Evolutionary conservation across 2,329 filamentous ascomycete genomes (phyloP), one percentile per base, ranked within the genome.

Genomic region (Paecilomyces formosus): DNA sequence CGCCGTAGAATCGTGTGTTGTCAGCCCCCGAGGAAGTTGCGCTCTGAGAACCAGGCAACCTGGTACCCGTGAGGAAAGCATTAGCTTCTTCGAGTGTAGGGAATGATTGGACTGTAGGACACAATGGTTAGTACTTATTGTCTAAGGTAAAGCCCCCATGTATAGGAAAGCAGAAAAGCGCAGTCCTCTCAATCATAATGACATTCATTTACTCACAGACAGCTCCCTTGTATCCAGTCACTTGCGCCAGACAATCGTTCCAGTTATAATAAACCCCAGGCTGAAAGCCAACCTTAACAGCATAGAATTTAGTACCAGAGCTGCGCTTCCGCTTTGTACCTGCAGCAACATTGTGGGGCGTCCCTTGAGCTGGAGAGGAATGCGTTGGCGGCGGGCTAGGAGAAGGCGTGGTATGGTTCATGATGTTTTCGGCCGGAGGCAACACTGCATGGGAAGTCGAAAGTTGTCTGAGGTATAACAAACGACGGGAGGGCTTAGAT

Each of bases 91-190:
- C 82, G 59, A 82, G 78, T 0, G 82, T 85, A 9, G 81, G 76
- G 70, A 96, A 97, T 1, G 88, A 90, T 76, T 94, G 93, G 79
- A 89, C 90, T 94, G 61, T 21, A 52, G 35, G 15, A 8, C 22
- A 15, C n/a, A 9, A 45, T 30, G 18, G 54, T 55, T 26, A 58
- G 50, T 53, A n/a, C 24, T 8, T 3, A n/a, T 50, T 11, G 35
- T 49, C 12, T 6, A 28, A 9, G 21, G 52, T 24, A 45, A 45
- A 21, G 8, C 8, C 8, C 30, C 30, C 30, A 9, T 5, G 8
- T 11, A 31, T 31, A 1, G 28, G 8, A 30, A 30, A 2, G 28
- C 1, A 30, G 2, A 31, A 31, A 9, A 31, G 11, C 8, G 30
- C 30, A 12, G 30, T 31, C 11, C 8, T 31, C n/a, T 18, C 18